Evolutionary conservation across 805 yeast genomes (phyloP).

Genomic region (Jamesozyma lodderae): DNA sequence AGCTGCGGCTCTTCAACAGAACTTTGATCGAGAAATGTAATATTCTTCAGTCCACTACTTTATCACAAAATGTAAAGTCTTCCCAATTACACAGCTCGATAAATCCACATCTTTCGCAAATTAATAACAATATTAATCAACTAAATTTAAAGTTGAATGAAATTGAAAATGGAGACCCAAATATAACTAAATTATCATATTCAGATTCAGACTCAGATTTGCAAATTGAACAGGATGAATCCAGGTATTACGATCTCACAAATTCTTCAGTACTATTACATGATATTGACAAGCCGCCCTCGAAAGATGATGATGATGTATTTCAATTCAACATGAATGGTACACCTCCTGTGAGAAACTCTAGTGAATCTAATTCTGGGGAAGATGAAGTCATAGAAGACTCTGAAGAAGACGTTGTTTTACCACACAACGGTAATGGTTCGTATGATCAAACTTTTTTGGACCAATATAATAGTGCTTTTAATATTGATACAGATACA

Average conservation of each 20-base stretch:
- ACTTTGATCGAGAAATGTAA: slow-evolving; percentile 27
- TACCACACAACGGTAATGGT: background rate
- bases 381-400: background rate
- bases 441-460: too few relatives aligned
- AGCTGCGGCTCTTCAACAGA: slow-evolving; percentile 1
- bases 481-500: background rate
- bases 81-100: slow-evolving; percentile 13
- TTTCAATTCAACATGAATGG: slow-evolving; percentile 7
- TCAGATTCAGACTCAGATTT: background rate
- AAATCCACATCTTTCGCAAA: slow-evolving; percentile 11
- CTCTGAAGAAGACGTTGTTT: background rate
- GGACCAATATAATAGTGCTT: background rate
- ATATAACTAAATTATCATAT: background rate
- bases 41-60: slow-evolving; percentile 34
- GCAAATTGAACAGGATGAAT: slow-evolving; percentile 3
- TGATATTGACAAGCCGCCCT: slow-evolving; percentile 10
- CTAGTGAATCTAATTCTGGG: background rate
- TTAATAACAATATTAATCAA: slow-evolving; percentile 6
- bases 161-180: background rate
- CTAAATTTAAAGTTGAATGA: background rate
- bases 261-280: too few relatives aligned
- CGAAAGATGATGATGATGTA: slow-evolving; percentile 11
- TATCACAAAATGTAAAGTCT: slow-evolving; percentile 35
- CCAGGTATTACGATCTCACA: slow-evolving; percentile 1
- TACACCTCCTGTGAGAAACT: background rate